These are phyloP conservation scores for Salix caprea DNA, from an alignment of 345 rosid genomes.

Conservation along the genomic window DNA sequence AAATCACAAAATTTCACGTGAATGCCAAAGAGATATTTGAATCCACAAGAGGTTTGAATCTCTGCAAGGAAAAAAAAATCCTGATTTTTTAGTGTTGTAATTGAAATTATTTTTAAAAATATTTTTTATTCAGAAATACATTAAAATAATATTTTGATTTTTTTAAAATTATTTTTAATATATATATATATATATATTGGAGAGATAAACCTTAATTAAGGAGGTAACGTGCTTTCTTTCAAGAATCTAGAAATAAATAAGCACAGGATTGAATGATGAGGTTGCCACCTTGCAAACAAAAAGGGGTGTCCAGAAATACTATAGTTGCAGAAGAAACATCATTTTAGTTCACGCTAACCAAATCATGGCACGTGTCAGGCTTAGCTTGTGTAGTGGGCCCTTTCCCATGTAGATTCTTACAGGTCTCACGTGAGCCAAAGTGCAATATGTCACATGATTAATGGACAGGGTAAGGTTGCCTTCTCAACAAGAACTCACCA, in stretches of 20 bases:
- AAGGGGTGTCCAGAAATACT: slow-evolving; percentile 1
- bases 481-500: slow-evolving; percentile 20
- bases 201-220: no score
- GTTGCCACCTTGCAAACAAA: neutral
- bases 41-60: no score
- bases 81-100: no score
- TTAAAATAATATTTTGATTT: no score
- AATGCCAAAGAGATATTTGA: no score
- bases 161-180: no score
- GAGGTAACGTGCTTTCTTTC: no score
- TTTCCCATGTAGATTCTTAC: slow-evolving; percentile 18
- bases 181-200: no score
- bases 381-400: slow-evolving; percentile 38
- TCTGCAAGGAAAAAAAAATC: no score
- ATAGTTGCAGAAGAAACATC: slow-evolving; percentile 24
- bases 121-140: no score
- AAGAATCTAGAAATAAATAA: neutral
- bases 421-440: slow-evolving; percentile 51
- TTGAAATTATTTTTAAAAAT: no score
- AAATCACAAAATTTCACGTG: no score
- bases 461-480: slow-evolving; percentile 1
- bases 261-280: neutral
- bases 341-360: slow-evolving; percentile 9
- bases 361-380: slow-evolving; percentile 44
- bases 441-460: slow-evolving; percentile 28